Evolutionary conservation across 2,329 filamentous ascomycete species (phyloP), one percentile per base, ranked within the genome.

Genomic region (Amauroascus verrucosus): DNA sequence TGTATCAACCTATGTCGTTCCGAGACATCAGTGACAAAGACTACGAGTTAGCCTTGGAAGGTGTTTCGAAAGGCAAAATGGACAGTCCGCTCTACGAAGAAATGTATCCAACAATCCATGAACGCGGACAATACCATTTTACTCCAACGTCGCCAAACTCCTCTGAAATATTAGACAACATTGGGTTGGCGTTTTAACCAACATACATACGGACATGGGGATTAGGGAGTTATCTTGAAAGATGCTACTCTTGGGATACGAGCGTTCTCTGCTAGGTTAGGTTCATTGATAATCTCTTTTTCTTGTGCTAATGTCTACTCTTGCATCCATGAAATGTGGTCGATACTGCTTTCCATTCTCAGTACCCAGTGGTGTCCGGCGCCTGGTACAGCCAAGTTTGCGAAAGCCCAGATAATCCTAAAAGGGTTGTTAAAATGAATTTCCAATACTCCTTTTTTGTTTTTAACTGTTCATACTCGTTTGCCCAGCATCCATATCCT

Each of bases 101-200:
- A 26, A 20, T 49, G 13, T 58, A 51, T 44, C 59, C 63, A 1
- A 64, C 63, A 7, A 62, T 64, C n/a, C 59, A 62, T 24, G 61
- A 67, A 48, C 53, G 56, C 26, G 58, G 56, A 22, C 57, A 60
- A 18, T 60, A 61, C n/a, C 59, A 30, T 2, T 40, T 37, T 37
- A 48, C 14, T 33, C 44, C 37, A 9, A 14, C 35, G 22, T 33
- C 22, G 18, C 40, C 45, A 28, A 43, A 46, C 24, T 44, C 43
- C 11, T 22, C 43, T n/a, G 13, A 40, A 30, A 41, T 51, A 41
- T 40, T 45, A 37, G 46, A 56, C 41, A 54, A 54, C 40, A 62
- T 69, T 37, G 66, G 67, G 11, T 16, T 68, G 28, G 66, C 66
- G 6, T 68, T 66, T 54, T 69, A 58, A 45, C 22, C 2, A 24